phyloP scores from a whole-genome alignment of 305 asterid species.

The Stenogyne calaminthoides region DNA sequence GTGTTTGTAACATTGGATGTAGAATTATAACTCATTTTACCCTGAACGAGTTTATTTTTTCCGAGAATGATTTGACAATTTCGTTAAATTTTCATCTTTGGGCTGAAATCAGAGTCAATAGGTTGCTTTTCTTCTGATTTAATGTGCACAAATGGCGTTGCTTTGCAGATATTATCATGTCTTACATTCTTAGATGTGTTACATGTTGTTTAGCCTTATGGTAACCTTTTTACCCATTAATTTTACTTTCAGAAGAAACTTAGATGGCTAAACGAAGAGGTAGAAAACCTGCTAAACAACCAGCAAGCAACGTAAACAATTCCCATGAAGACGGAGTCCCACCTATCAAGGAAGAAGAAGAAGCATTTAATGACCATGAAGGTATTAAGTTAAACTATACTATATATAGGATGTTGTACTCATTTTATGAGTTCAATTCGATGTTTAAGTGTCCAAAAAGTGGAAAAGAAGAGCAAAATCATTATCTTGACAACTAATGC shows the following conservation, averaged over 20 bases:
- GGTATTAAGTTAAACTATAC: slow-evolving; percentile 33
- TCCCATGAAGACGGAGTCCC: slow-evolving; percentile 25
- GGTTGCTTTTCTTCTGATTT: not conserved
- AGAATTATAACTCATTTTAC: not conserved
- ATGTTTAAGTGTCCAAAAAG: too few species aligned
- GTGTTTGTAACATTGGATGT: not conserved
- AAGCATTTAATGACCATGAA: slow-evolving; percentile 36
- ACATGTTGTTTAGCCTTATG: not conserved
- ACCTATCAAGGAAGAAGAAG: slow-evolving; percentile 25
- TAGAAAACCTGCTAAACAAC: slow-evolving; percentile 25
- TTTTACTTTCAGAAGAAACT: slow-evolving; percentile 25
- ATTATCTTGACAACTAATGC: slow-evolving; percentile 6
- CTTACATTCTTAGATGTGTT: too few species aligned
- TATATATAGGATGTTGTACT: not conserved
- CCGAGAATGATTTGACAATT: not conserved
- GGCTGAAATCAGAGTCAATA: not conserved
- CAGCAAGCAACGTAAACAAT: slow-evolving; percentile 19
- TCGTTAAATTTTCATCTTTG: not conserved
- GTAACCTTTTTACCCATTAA: not conserved
- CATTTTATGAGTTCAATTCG: slow-evolving; percentile 1
- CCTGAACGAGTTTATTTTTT: not conserved
- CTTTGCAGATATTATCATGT: slow-evolving; percentile 15
- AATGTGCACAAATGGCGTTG: not conserved
- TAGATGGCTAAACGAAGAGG: slow-evolving; percentile 41
- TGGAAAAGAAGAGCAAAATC: not conserved